Evolutionary conservation across 2,329 filamentous ascomycete species (phyloP), one percentile per base, ranked within the genome.

Genomic region (Trichoderma sp.): DNA sequence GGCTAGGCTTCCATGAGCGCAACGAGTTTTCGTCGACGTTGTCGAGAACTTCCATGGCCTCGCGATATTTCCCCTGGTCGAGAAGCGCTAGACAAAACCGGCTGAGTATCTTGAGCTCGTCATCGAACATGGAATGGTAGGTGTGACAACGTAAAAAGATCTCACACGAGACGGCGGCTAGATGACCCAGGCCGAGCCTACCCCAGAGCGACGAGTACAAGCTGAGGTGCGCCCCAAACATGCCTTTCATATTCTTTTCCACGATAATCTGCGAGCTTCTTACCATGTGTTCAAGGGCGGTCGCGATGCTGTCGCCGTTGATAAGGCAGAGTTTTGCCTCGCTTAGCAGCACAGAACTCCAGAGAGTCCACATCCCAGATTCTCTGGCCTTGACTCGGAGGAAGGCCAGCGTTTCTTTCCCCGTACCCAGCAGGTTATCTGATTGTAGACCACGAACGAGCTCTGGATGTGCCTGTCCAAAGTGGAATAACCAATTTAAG

Each of bases 401-500:
- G 76, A 96, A 98, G 0, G 90, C 87, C 7, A 98, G 86, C 1
- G 91, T 94, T 78, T 98, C 94, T 75, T 92, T 92, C 68, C 94
- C 93, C 39, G 90, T 91, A 0, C 91, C 93, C 9, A 94, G 84
- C 85, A 94, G 90, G 71, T 90, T 93, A 76, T 88, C 90, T 51
- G 91, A 90, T 73, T 91, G 91, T 6, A 92, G 85, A 66, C 90
- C 88, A 63, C 86, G 88, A 75, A 94, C 89, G n/a, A 94, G 87
- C 68, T 89, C 86, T 0, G 94, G 93, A 76, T 95, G 94, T 0
- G 93, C 90, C 77, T 94, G 93, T n/a, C 92, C 92, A 76, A 98
- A 97, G 78, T 98, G 94, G 77, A 97, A 97, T 3, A 98, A 86
- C 96, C 96, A 99, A 78, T 94, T 97, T 73, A 99, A 88, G 36